Conservation (phyloP, 1,284 basidiomycete genomes). For the Apiotrichum laibachii region DNA sequence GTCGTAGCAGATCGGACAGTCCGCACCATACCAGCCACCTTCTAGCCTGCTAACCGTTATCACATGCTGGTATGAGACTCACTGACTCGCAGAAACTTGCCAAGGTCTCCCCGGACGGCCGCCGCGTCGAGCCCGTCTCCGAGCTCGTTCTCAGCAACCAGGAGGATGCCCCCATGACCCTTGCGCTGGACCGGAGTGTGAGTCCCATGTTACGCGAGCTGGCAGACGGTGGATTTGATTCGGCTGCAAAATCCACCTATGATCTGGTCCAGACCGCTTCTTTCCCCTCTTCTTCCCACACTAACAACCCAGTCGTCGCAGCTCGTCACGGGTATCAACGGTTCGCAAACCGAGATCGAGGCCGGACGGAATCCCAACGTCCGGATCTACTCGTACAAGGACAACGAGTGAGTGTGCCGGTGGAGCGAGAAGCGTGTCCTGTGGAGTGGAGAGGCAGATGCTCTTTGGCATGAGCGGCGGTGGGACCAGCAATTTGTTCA, state of each 20-base stretch:
- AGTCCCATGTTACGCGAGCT: conserved; percentile 9
- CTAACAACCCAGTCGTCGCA: conserved; percentile 25
- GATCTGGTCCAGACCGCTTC: background rate
- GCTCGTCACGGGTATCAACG: conserved; percentile 82
- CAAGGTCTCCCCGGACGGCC: conserved; percentile 59
- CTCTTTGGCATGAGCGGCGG: no score
- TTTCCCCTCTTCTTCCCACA: background rate
- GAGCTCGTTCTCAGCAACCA: conserved; percentile 72
- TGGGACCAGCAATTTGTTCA: no score
- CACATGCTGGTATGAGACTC: background rate
- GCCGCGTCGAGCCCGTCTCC: conserved; percentile 60
- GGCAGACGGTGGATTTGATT: no score
- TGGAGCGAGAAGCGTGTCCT: no score
- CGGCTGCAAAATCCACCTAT: background rate
- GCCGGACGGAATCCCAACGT: conserved; percentile 76
- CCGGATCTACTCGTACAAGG: conserved; percentile 63
- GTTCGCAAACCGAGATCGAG: conserved; percentile 61
- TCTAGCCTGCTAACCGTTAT: no score
- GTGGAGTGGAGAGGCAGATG: no score
- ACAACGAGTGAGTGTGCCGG: conserved; percentile 55
- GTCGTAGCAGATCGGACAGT: no score
- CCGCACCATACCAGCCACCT: no score
- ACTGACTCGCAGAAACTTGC: conserved; percentile 55
- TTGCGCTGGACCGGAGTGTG: conserved; percentile 68
- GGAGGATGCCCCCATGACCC: conserved; percentile 92